phyloP scores from a whole-genome alignment of 2,329 filamentous ascomycete species.

The Neoarthrinium moseri region DNA sequence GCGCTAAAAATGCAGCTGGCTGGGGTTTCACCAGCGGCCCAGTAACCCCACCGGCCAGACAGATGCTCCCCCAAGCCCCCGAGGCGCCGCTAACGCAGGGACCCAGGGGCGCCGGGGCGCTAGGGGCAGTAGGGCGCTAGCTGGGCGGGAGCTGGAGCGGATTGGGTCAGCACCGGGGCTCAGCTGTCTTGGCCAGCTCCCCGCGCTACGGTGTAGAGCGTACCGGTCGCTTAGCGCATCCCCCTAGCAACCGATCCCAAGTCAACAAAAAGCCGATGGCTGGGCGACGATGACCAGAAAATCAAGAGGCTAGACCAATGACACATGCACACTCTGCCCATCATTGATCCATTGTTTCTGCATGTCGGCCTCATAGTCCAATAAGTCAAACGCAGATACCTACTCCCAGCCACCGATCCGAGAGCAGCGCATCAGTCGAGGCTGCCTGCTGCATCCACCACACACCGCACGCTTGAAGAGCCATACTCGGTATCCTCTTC shows the following conservation, averaged over 20 bases:
- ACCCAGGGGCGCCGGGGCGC: too few species aligned
- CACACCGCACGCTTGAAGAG: neutral
- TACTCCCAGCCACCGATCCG: neutral
- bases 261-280: slow-evolving; percentile 10
- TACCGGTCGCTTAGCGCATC: neutral
- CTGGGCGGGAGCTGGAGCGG: too few species aligned
- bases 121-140: too few species aligned
- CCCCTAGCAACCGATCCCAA: slow-evolving; percentile 5
- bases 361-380: neutral
- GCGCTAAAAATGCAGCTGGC: too few species aligned
- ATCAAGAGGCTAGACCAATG: slow-evolving; percentile 9
- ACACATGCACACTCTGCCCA: neutral
- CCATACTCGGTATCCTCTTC: neutral
- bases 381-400: neutral
- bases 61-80: too few species aligned
- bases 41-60: too few species aligned
- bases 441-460: neutral
- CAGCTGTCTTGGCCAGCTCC: too few species aligned
- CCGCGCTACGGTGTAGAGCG: too few species aligned
- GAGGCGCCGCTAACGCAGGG: too few species aligned
- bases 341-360: neutral
- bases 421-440: too few species aligned
- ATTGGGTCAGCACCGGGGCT: too few species aligned
- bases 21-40: too few species aligned
- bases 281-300: slow-evolving; percentile 8